These are phyloP conservation scores for Xylariaceae sp. DNA, from an alignment of 2,329 filamentous ascomycete species.

Conservation along the genomic window DNA sequence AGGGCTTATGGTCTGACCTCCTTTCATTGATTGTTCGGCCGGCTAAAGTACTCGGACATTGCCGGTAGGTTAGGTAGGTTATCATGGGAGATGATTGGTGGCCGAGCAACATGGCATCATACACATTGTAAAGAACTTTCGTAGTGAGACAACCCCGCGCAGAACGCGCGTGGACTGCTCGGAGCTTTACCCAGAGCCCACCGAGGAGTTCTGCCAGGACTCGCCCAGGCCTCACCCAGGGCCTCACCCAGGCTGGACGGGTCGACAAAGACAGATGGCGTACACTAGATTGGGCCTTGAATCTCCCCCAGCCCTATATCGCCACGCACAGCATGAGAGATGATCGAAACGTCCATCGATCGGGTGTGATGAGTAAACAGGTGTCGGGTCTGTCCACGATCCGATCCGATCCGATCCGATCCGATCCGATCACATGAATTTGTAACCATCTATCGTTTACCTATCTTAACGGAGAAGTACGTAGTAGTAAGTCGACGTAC, in stretches of 20 bases:
- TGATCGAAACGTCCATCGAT: not conserved
- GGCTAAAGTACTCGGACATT: too few species aligned
- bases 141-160: constrained; percentile 12
- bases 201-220: too few species aligned
- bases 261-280: not conserved
- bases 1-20: too few species aligned
- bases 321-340: not conserved
- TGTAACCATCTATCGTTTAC: too few species aligned
- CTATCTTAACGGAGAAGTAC: too few species aligned
- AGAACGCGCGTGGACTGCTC: not conserved
- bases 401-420: not conserved
- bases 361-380: not conserved
- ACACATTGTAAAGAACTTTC: not conserved
- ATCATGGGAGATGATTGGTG: too few species aligned
- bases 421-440: not conserved
- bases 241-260: not conserved
- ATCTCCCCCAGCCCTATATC: not conserved
- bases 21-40: too few species aligned
- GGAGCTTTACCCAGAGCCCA: not conserved
- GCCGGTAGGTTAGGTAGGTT: too few species aligned
- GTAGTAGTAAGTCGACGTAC: too few species aligned
- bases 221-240: not conserved
- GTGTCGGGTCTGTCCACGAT: not conserved
- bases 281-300: not conserved
- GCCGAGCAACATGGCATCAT: too few species aligned